Conservation (phyloP, 2,329 filamentous ascomycete species). For the Aspergillus proliferans region DNA sequence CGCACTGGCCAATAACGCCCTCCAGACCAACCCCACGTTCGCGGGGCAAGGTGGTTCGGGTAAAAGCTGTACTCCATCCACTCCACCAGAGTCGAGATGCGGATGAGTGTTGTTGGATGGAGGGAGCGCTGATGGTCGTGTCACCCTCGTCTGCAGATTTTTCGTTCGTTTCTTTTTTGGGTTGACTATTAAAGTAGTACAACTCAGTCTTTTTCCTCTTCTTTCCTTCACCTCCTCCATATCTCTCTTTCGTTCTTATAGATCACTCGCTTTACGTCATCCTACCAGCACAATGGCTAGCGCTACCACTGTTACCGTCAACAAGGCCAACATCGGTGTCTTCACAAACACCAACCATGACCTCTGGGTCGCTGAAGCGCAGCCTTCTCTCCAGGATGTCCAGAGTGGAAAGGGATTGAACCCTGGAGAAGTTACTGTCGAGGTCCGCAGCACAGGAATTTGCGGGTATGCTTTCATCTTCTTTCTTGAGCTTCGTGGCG, state of each 20-base stretch:
- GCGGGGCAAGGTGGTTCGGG: not conserved
- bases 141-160: not conserved
- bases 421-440: conserved; percentile 78
- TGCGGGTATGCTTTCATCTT: conserved; percentile 61
- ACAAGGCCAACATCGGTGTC: conserved; percentile 88
- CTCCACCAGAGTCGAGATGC: too few species aligned
- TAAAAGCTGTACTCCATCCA: not conserved
- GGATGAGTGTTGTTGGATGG: conserved; percentile 2
- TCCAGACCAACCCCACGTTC: not conserved
- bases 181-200: not conserved
- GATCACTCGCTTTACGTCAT: conserved; percentile 2
- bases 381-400: conserved; percentile 70
- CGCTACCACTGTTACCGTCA: conserved; percentile 31
- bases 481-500: not conserved
- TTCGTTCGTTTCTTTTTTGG: not conserved
- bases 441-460: conserved; percentile 90
- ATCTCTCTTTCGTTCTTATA: not conserved
- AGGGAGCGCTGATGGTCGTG: not conserved
- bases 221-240: conserved; percentile 14
- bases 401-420: conserved; percentile 62
- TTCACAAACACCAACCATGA: conserved; percentile 93
- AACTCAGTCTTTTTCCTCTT: not conserved
- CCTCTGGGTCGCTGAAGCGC: conserved; percentile 76
- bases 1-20: not conserved
- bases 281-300: conserved; percentile 19